Evolutionary conservation across 2,329 filamentous ascomycete genomes (phyloP).

Genomic region (Phialemonium atrogriseum): DNA sequence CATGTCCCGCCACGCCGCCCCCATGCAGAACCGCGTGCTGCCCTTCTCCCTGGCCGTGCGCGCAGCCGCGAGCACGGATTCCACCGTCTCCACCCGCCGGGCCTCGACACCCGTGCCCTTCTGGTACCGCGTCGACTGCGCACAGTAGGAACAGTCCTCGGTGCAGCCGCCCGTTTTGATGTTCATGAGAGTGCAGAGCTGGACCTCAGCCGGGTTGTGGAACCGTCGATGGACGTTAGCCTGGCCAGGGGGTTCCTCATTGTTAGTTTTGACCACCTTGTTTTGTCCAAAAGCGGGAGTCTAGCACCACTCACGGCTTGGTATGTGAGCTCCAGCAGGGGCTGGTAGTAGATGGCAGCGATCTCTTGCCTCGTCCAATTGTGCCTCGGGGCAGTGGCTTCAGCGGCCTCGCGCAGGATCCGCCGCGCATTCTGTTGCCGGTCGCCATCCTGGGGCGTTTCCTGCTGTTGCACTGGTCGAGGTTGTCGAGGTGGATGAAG

Average conservation of each 20-base stretch:
- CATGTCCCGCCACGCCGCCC: conserved; percentile 91
- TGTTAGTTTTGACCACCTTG: conserved; percentile 4
- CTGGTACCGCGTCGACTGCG: conserved; percentile 74
- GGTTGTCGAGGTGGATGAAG: too few relatives aligned
- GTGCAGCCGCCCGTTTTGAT: conserved; percentile 92
- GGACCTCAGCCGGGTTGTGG: conserved; percentile 74
- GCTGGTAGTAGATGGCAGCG: conserved; percentile 70
- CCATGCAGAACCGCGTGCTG: conserved; percentile 91
- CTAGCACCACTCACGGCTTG: conserved; percentile 53
- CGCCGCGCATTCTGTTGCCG: too few relatives aligned
- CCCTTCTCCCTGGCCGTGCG: conserved; percentile 72
- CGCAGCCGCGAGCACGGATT: conserved; percentile 72
- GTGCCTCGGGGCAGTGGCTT: conserved; percentile 53
- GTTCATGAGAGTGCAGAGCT: conserved; percentile 93
- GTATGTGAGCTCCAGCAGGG: conserved; percentile 69
- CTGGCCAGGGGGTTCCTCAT: conserved; percentile 34
- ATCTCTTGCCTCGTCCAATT: conserved; percentile 81
- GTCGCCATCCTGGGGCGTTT: too few relatives aligned
- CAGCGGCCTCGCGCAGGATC: conserved; percentile 44
- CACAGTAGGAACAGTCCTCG: conserved; percentile 90
- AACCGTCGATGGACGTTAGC: conserved; percentile 73
- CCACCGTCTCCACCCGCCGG: conserved; percentile 70
- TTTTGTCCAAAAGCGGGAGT: not conserved
- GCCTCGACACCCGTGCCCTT: conserved; percentile 72
- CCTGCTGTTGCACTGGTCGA: too few relatives aligned